Evolutionary conservation across 2,329 filamentous ascomycete genomes (phyloP).

Genomic region (Colletotrichum simmondsii): DNA sequence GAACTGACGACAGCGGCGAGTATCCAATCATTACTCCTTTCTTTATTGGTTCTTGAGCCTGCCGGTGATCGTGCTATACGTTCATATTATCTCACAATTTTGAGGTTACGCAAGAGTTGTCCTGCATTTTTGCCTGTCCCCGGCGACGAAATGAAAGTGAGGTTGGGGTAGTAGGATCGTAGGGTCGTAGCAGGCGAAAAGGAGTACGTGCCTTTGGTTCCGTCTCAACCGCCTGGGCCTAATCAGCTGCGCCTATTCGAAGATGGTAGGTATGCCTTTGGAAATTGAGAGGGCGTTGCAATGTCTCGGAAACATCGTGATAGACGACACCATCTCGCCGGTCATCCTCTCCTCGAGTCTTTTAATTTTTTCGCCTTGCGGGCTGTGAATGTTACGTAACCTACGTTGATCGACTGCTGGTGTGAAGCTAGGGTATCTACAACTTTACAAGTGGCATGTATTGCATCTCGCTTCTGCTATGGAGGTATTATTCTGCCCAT

Average conservation of each 20-base stretch:
- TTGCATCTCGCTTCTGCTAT: background rate
- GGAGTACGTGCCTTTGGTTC: background rate
- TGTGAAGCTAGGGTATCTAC: slow-evolving; percentile 6
- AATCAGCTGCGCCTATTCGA: background rate
- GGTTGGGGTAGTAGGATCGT: background rate
- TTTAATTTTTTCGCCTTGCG: background rate
- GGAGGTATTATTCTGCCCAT: background rate
- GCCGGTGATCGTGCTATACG: too few relatives aligned
- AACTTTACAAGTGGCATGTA: background rate
- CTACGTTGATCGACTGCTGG: slow-evolving; percentile 2
- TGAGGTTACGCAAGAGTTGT: too few relatives aligned
- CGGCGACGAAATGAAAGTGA: background rate
- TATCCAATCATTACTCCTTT: background rate
- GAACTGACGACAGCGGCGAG: background rate
- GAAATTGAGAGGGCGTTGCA: background rate
- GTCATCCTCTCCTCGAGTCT: background rate
- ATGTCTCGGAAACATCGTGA: slow-evolving; percentile 3
- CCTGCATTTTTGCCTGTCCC: background rate
- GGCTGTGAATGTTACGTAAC: background rate
- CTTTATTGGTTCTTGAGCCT: background rate
- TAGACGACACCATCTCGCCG: slow-evolving; percentile 14
- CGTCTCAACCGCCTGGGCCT: background rate
- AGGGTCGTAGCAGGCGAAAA: background rate
- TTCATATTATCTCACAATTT: too few relatives aligned
- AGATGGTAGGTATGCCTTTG: background rate